Evolutionary conservation across 805 yeast species (phyloP).

Genomic region (Lipomyces lipofer): DNA sequence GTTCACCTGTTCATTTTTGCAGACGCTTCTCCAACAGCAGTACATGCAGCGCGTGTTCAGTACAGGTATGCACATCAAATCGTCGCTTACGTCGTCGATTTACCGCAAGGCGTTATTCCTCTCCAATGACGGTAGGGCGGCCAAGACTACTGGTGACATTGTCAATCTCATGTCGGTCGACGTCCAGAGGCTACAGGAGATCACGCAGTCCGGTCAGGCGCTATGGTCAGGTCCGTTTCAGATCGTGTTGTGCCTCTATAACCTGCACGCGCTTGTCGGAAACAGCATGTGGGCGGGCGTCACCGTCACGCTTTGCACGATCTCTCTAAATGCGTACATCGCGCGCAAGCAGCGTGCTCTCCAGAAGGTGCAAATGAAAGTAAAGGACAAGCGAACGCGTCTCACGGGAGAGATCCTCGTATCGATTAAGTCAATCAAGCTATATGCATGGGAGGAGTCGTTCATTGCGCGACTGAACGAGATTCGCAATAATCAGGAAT

Average conservation of each 20-base stretch:
- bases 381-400: slow-evolving; percentile 90
- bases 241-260: slow-evolving; percentile 70
- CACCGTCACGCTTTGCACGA: slow-evolving; percentile 69
- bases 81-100: slow-evolving; percentile 66
- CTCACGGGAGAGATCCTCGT: slow-evolving; percentile 83
- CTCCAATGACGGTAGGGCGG: slow-evolving; percentile 63
- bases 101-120: slow-evolving; percentile 68
- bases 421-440: slow-evolving; percentile 86
- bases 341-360: slow-evolving; percentile 66
- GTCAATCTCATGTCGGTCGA: slow-evolving; percentile 79
- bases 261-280: slow-evolving; percentile 74
- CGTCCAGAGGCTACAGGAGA: slow-evolving; percentile 59
- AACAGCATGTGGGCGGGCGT: slow-evolving; percentile 93
- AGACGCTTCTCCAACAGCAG: slow-evolving; percentile 66
- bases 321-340: slow-evolving; percentile 72
- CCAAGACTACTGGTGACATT: slow-evolving; percentile 72
- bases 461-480: slow-evolving; percentile 67
- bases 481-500: slow-evolving; percentile 80
- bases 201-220: slow-evolving; percentile 73
- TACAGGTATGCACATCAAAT: slow-evolving; percentile 63
- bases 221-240: slow-evolving; percentile 95
- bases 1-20: slow-evolving; percentile 61
- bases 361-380: slow-evolving; percentile 83
- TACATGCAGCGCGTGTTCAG: slow-evolving; percentile 45
- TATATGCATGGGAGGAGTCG: slow-evolving; percentile 94